Evolutionary conservation across 2,329 filamentous ascomycete genomes (phyloP).

Genomic region (Mycosphaerella sp.): DNA sequence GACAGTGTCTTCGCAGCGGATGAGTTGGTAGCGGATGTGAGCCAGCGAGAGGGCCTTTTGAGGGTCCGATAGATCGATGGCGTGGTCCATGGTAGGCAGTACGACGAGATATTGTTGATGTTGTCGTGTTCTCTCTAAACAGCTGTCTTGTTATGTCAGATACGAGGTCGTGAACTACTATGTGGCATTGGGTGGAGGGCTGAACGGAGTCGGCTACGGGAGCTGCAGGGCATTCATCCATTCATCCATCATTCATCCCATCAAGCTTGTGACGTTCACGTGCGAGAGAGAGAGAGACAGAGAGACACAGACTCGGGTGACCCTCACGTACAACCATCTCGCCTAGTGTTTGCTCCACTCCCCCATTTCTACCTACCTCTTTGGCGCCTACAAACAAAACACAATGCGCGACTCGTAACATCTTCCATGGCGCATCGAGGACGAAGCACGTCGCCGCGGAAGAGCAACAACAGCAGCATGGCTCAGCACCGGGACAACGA

Average conservation of each 20-base stretch:
- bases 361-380: no score
- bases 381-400: no score
- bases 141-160: neutral
- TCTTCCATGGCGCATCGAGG: constrained; percentile 25
- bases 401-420: neutral
- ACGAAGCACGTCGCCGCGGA: constrained; percentile 29
- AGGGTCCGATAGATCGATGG: constrained; percentile 81
- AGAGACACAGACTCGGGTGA: neutral
- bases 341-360: no score
- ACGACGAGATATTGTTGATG: neutral
- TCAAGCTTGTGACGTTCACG: constrained; percentile 16
- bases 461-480: constrained; percentile 14
- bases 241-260: no score
- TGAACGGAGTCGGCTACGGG: no score
- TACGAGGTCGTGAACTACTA: neutral
- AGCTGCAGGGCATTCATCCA: no score
- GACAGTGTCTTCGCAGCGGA: constrained; percentile 94
- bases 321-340: no score
- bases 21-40: constrained; percentile 74
- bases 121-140: neutral
- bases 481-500: constrained; percentile 20
- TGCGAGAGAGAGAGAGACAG: neutral
- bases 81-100: constrained; percentile 64
- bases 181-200: no score
- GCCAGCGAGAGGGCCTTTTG: constrained; percentile 79